Base-by-base conservation (phyloP, 1,284 basidiomycete species). In the Apiotrichum gracile region DNA sequence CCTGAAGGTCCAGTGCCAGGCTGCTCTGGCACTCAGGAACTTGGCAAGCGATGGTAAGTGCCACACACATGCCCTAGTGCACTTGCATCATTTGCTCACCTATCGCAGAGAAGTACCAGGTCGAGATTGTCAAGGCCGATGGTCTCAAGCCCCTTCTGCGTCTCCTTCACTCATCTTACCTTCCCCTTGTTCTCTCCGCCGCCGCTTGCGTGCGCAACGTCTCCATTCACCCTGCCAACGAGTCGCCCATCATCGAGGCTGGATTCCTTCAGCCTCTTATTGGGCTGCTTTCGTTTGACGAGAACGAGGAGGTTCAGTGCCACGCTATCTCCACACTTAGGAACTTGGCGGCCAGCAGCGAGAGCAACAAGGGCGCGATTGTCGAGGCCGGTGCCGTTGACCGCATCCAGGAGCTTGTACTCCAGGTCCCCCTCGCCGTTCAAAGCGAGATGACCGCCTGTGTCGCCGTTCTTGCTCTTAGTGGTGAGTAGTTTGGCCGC, bases 391-490 rank as follows among this genome's bases (percentile, higher is more conserved):
- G 96, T 10, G 96, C 96, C n/a, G 88, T 97, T 6, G 90, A 94
- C 73, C 86, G 90, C 49, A 98, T 99, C 78, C 97, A 97, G 78
- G 91, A 97, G 67, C 79, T 99, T 17, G 92, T 98, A 3, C 79
- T 98, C 35, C 87, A 88, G 67, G 94, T 97, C 0, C 93, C 96
- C 1, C 85, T 96, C 77, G 89, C 89, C 60, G 96, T 99, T 12
- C 96, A 99, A 77, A 94, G 91, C 72, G 96, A 98, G 77, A 99
- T 99, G 96, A 99, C 96, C 24, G 96, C 96, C 7, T 98, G 94
- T 67, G 88, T 97, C 22, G 96, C 96, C 19, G 92, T 97, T 16
- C 76, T 97, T 58, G 92, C 92, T 7, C 72, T 97, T 58, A 93
- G 90, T 64, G 91, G 91, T 92, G 54, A 61, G 76, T 67, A 10